phyloP scores from a whole-genome alignment of 768 basidiomycete species.

The Serpula lacrymans region DNA sequence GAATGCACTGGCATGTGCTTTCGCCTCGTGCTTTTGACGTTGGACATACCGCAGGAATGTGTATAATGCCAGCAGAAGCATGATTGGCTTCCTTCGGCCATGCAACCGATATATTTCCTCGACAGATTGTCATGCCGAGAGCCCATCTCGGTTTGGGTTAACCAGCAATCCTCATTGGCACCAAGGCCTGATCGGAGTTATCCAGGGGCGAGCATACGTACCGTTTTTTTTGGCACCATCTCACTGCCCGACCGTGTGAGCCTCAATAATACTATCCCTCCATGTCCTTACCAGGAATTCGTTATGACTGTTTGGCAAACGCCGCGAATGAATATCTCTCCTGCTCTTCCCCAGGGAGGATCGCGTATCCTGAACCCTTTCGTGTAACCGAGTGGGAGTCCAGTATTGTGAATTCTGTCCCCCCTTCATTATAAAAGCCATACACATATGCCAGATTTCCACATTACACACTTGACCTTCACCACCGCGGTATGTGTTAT shows the following conservation, averaged over 20 bases:
- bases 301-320: slow-evolving; percentile 19
- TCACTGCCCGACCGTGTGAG: slow-evolving; percentile 25
- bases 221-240: too few relatives aligned
- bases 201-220: too few relatives aligned
- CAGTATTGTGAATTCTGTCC: slow-evolving; percentile 8
- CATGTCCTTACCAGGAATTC: slow-evolving; percentile 21
- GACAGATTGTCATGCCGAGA: too few relatives aligned
- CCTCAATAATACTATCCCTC: slow-evolving; percentile 1
- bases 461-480: slow-evolving; percentile 7
- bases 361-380: slow-evolving; percentile 15
- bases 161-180: too few relatives aligned
- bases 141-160: too few relatives aligned
- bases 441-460: slow-evolving; percentile 1
- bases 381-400: slow-evolving; percentile 27
- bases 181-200: too few relatives aligned
- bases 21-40: too few relatives aligned
- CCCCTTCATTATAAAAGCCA: slow-evolving; percentile 26
- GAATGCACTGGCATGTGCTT: too few relatives aligned
- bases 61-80: too few relatives aligned
- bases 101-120: too few relatives aligned
- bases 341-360: slow-evolving; percentile 22
- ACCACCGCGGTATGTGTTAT: slow-evolving; percentile 55
- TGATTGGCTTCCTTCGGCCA: too few relatives aligned
- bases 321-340: slow-evolving; percentile 21
- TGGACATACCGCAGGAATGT: too few relatives aligned